Evolutionary conservation across 345 rosid species (phyloP), one percentile per base, ranked within the genome.

Genomic region (Adansonia digitata): DNA sequence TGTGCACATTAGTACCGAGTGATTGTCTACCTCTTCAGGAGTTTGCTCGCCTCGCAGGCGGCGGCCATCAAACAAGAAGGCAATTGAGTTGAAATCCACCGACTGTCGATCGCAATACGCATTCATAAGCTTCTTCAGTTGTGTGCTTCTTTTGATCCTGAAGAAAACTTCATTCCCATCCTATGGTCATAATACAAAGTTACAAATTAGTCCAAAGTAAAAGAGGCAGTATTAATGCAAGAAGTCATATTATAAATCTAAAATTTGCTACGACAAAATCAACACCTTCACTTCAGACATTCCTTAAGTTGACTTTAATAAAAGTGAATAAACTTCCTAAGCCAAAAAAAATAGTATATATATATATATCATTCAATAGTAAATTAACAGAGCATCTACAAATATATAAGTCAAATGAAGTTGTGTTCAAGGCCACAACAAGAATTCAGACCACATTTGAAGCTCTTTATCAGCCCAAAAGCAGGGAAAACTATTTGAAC

Each of bases 71-170:
- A 91, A 94, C 84, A 91, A 79, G 85, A 94, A 94, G 20, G 95
- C 97, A 48, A 94, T 91, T 0, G 97, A 82, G 89, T 81, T 90
- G 71, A 91, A 35, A 82, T 90, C 92, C 77, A 90, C 92, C 2
- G 97, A 93, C 49, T 90, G 98, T 4, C 97, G 74, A 42, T 94
- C 98, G 74, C 98, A 92, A 52, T 94, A 94, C 18, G 98, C 98
- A 84, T 86, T 88, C 98, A 94, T 91, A 35, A 94, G 88, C 84
- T 91, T 91, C 89, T 91, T 90, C 69, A 94, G 78, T 60, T 91
- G 98, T 18, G 98, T 94, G 88, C 87, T 89, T 83, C 94, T 89
- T 79, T 89, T 92, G 82, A 94, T 90, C 88, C 92, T 92, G 74
- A 94, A 94, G 82, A 92, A 90, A 0, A 94, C 96, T 63, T 90